phyloP scores from a whole-genome alignment of 768 basidiomycete genomes.

The Tulasnella sp. region DNA sequence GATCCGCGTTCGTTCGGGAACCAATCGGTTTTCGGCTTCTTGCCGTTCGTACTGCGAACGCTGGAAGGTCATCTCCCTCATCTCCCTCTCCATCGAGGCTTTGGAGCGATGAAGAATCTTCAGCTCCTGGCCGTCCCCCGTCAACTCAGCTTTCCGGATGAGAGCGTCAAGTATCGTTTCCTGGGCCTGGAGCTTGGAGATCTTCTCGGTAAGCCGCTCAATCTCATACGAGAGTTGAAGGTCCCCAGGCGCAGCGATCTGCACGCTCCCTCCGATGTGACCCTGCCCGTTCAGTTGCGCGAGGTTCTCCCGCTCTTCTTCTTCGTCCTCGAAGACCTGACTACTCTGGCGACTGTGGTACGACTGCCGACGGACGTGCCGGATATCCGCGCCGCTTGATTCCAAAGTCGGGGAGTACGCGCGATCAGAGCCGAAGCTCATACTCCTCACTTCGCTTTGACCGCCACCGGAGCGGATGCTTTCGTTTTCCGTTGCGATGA shows the following conservation, averaged over 20 bases:
- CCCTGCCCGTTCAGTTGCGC: slow-evolving; percentile 33
- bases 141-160: slow-evolving; percentile 90
- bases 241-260: slow-evolving; percentile 78
- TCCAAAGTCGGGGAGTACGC: not conserved
- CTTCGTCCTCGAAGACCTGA: slow-evolving; percentile 26
- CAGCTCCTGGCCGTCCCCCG: slow-evolving; percentile 80
- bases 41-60: slow-evolving; percentile 90
- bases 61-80: slow-evolving; percentile 78
- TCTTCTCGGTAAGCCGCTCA: slow-evolving; percentile 58
- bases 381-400: slow-evolving; percentile 27
- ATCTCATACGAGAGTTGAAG: slow-evolving; percentile 85
- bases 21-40: slow-evolving; percentile 76
- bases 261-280: slow-evolving; percentile 36
- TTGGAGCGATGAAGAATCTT: slow-evolving; percentile 72
- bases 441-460: not conserved
- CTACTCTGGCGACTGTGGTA: not conserved
- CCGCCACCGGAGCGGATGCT: not conserved
- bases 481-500: slow-evolving; percentile 70
- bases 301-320: slow-evolving; percentile 34
- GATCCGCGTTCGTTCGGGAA: slow-evolving; percentile 76
- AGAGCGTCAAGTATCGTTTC: slow-evolving; percentile 74
- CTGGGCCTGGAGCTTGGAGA: slow-evolving; percentile 67
- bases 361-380: slow-evolving; percentile 22
- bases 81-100: slow-evolving; percentile 66
- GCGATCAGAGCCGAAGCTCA: not conserved